Evolutionary conservation across 2,329 filamentous ascomycete genomes (phyloP).

Genomic region (Acrocalymma vagum): DNA sequence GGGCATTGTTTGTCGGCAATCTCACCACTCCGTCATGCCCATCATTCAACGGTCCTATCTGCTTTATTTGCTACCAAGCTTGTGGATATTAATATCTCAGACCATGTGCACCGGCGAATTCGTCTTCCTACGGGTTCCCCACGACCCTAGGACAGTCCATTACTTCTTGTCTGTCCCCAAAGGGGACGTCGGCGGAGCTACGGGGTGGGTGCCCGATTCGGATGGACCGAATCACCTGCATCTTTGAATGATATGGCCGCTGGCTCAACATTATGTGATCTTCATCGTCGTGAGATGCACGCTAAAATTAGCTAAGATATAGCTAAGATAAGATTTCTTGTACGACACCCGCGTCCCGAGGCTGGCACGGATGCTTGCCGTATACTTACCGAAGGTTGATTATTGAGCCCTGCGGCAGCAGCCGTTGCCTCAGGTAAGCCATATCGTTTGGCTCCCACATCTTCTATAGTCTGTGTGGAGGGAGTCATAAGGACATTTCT

Average conservation of each 20-base stretch:
- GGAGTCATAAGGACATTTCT: constrained; percentile 14
- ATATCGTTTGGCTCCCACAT: constrained; percentile 15
- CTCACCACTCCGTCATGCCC: too few relatives aligned
- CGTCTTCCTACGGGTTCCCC: constrained; percentile 51
- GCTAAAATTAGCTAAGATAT: too few relatives aligned
- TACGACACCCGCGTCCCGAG: constrained; percentile 11
- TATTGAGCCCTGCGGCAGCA: constrained; percentile 13
- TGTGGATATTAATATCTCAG: too few relatives aligned
- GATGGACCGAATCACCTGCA: background rate
- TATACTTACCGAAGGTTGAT: constrained; percentile 11
- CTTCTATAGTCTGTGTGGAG: constrained; percentile 16
- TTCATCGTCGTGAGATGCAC: too few relatives aligned
- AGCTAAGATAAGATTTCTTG: too few relatives aligned
- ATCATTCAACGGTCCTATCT: too few relatives aligned
- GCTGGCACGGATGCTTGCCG: constrained; percentile 9
- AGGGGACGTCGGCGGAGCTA: constrained; percentile 30
- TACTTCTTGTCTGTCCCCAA: constrained; percentile 39
- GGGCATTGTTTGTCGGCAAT: too few relatives aligned
- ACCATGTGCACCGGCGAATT: constrained; percentile 54
- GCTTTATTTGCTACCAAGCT: too few relatives aligned
- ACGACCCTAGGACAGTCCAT: constrained; percentile 31
- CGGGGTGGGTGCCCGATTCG: constrained; percentile 18
- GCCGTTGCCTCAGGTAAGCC: constrained; percentile 17
- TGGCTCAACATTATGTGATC: too few relatives aligned
- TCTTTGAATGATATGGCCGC: too few relatives aligned